phyloP scores from a whole-genome alignment of 1,139 yeast species.

The Pichia sp. region DNA sequence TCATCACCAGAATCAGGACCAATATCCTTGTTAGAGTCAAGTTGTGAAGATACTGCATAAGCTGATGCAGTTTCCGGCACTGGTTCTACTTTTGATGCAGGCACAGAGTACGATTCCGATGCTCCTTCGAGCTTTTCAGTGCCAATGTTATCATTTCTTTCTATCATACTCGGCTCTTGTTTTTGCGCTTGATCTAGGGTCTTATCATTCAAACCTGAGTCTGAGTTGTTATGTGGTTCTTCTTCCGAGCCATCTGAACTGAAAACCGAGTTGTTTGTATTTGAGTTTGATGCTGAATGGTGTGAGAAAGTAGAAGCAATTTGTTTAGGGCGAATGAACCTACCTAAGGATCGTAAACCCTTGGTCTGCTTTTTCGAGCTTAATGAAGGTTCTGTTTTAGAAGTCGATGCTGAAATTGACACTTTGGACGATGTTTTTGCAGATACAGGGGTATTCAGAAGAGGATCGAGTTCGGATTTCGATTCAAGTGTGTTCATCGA shows the following conservation, averaged over 20 bases:
- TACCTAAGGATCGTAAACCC: conserved; percentile 11
- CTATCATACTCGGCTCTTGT: no score
- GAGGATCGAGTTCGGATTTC: not conserved
- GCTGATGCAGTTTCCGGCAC: not conserved
- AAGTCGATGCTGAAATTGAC: not conserved
- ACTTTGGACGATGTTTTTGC: not conserved
- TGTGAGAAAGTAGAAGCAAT: conserved; percentile 8
- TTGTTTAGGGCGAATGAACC: conserved; percentile 12
- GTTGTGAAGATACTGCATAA: not conserved
- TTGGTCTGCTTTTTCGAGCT: conserved; percentile 5
- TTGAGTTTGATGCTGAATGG: conserved; percentile 6
- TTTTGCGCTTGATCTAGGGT: not conserved
- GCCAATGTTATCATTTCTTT: no score
- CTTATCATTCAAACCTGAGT: not conserved
- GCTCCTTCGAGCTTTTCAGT: not conserved
- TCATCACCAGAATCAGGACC: not conserved
- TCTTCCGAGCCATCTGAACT: not conserved
- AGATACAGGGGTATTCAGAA: not conserved
- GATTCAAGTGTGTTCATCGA: conserved; percentile 3
- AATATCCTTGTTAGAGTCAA: no score
- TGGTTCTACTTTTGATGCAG: not conserved
- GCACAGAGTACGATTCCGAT: not conserved
- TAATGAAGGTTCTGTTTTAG: not conserved
- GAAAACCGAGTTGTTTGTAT: not conserved
- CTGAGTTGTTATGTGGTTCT: not conserved